Base-by-base conservation (phyloP, 306 rosid genomes). In the Alnus rubra region DNA sequence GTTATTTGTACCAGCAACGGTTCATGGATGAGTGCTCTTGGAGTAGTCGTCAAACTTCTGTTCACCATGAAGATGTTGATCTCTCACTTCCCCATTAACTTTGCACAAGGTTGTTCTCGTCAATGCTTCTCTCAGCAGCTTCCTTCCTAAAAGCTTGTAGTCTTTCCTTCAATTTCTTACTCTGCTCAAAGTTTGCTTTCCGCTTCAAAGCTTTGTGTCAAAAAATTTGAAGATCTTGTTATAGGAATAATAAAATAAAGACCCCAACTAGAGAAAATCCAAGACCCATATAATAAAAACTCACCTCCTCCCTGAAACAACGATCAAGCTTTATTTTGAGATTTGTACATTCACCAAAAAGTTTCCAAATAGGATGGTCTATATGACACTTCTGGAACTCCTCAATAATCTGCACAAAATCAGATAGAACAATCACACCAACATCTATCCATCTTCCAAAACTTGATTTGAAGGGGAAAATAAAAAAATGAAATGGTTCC, bases 151-250 rank as follows among this genome's bases (percentile, higher is more conserved):
- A 81, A 76, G 86, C 92, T 65, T 68, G 89, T 65, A 94, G 82
- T 73, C 88, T 89, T 75, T 90, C 97, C 88, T 86, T 91, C 52
- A 88, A 82, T 81, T 84, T 87, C 85, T 92, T 94, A 82, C 98
- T 94, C 87, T 87, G 78, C 82, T 94, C 98, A 82, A 94, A 92
- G 85, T 94, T 94, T 31, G 90, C 97, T 87, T 94, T 94, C 62
- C 97, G 92, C 91, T 92, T 94, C 79, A 91, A 15, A 54, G 97
- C 95, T 94, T 92, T 94, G 97, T 94, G 89, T 79, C 3, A 76
- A 83, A 73, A 63, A 76, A 14, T 45, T 42, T 4, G 18, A 78
- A 23, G 2, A 65, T 75, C 2, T 62, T 59, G 59, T 15, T 37
- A 18, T 56, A 78, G 16, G 39, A 65, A 59, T 55, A 12, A 73